Percentiles rank a stretch among this genome's conserved stretches.
Evolutionary conservation across 2,329 filamentous ascomycete genomes (phyloP).

Genomic region (Fusarium newnesense): DNA sequence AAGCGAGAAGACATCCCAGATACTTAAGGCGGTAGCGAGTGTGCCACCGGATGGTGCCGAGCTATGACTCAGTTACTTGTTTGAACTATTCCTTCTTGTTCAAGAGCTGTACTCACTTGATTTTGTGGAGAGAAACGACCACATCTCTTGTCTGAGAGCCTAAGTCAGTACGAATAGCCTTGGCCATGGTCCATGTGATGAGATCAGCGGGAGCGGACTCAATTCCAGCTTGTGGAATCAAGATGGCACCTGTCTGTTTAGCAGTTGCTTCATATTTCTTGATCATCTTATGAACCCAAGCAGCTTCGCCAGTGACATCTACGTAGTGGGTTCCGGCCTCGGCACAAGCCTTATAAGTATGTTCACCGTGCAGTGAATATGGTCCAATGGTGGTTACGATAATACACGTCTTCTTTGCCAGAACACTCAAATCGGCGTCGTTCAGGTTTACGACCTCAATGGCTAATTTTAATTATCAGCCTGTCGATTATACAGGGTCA

Average conservation of each 20-base stretch:
- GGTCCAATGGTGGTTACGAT: slow-evolving; percentile 70
- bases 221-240: slow-evolving; percentile 70
- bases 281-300: slow-evolving; percentile 69
- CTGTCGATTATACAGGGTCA: not conserved
- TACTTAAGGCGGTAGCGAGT: slow-evolving; percentile 71
- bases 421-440: slow-evolving; percentile 55
- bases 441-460: slow-evolving; percentile 64
- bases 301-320: slow-evolving; percentile 70
- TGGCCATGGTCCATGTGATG: slow-evolving; percentile 63
- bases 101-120: slow-evolving; percentile 48
- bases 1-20: slow-evolving; percentile 64
- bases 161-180: slow-evolving; percentile 61
- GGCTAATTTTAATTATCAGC: slow-evolving; percentile 44
- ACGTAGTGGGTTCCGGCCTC: slow-evolving; percentile 72
- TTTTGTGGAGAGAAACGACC: slow-evolving; percentile 59
- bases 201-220: slow-evolving; percentile 73
- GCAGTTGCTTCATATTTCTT: slow-evolving; percentile 66
- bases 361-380: slow-evolving; percentile 66
- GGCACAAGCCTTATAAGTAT: slow-evolving; percentile 69
- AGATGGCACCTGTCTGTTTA: slow-evolving; percentile 63
- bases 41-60: slow-evolving; percentile 71
- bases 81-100: not conserved
- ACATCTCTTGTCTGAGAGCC: slow-evolving; percentile 63
- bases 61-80: slow-evolving; percentile 29
- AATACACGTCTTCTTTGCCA: slow-evolving; percentile 66